These are phyloP conservation scores for Schizopora paradoxa DNA, from an alignment of 1,284 basidiomycete species.

Conservation along the genomic window DNA sequence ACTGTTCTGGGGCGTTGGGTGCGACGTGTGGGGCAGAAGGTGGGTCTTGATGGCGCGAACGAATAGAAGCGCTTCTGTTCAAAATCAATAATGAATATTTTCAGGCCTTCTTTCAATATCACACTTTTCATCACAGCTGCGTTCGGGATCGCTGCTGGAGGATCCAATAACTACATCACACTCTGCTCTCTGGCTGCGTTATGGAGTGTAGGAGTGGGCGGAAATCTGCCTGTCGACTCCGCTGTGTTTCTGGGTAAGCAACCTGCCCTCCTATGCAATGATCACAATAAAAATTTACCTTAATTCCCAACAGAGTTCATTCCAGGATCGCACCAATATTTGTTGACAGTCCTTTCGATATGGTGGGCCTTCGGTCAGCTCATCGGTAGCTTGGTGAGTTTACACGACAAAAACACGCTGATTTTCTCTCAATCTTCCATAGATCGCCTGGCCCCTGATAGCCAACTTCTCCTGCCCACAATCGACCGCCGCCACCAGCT, in stretches of 20 bases:
- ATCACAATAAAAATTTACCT: too few relatives aligned
- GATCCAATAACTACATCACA: constrained; percentile 36
- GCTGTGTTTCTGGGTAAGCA: constrained; percentile 59
- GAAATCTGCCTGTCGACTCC: constrained; percentile 57
- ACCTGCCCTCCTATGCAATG: too few relatives aligned
- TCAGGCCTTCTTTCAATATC: constrained; percentile 54
- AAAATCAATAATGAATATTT: too few relatives aligned
- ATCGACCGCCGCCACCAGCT: constrained; percentile 35
- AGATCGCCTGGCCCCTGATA: constrained; percentile 62
- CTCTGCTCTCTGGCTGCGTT: constrained; percentile 40
- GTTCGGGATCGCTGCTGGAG: constrained; percentile 46
- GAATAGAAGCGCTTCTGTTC: constrained; percentile 14
- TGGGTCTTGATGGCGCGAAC: constrained; percentile 22
- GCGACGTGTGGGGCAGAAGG: constrained; percentile 58
- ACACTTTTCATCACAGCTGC: constrained; percentile 53
- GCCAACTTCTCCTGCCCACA: constrained; percentile 51
- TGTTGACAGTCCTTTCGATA: constrained; percentile 60
- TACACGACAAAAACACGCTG: neutral
- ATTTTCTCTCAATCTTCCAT: constrained; percentile 23
- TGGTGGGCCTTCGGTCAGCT: constrained; percentile 69
- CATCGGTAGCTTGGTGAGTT: constrained; percentile 51
- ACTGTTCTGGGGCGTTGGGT: constrained; percentile 58
- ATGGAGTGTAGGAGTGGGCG: constrained; percentile 43
- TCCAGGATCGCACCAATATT: constrained; percentile 62
- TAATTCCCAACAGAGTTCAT: constrained; percentile 53